phyloP scores from a whole-genome alignment of 2,329 filamentous ascomycete genomes.

The Aspergillus novoparasiticus region DNA sequence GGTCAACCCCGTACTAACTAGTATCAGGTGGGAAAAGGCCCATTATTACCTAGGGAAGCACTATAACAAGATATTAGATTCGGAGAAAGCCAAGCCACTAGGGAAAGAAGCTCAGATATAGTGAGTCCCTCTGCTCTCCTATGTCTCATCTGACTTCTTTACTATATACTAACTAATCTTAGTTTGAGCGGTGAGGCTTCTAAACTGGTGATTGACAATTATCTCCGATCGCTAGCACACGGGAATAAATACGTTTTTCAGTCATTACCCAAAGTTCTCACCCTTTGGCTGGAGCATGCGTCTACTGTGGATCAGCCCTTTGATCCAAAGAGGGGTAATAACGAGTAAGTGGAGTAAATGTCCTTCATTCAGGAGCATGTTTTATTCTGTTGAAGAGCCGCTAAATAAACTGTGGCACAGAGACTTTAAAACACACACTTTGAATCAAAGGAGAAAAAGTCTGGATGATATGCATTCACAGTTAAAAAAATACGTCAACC shows the following conservation, averaged over 20 bases:
- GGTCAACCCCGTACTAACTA: slow-evolving; percentile 8
- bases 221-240: slow-evolving; percentile 79
- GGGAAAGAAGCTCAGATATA: slow-evolving; percentile 77
- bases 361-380: background rate
- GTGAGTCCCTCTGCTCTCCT: slow-evolving; percentile 29
- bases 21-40: slow-evolving; percentile 84
- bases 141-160: background rate
- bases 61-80: slow-evolving; percentile 94
- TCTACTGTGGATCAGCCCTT: slow-evolving; percentile 67
- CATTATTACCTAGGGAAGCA: slow-evolving; percentile 97
- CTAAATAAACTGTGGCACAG: slow-evolving; percentile 22
- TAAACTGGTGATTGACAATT: slow-evolving; percentile 91
- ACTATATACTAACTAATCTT: slow-evolving; percentile 29
- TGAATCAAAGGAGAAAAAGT: slow-evolving; percentile 60
- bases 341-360: slow-evolving; percentile 38
- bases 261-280: slow-evolving; percentile 86
- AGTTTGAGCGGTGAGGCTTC: slow-evolving; percentile 77
- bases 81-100: slow-evolving; percentile 75
- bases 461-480: slow-evolving; percentile 72
- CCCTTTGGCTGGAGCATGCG: slow-evolving; percentile 91
- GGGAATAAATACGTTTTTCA: slow-evolving; percentile 97
- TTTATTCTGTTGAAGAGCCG: background rate
- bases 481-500: slow-evolving; percentile 73
- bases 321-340: slow-evolving; percentile 53
- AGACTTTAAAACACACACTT: slow-evolving; percentile 51